These are phyloP conservation scores for Astrothelium subdiscretum DNA, from an alignment of 495 filamentous ascomycete genomes.

Conservation along the genomic window DNA sequence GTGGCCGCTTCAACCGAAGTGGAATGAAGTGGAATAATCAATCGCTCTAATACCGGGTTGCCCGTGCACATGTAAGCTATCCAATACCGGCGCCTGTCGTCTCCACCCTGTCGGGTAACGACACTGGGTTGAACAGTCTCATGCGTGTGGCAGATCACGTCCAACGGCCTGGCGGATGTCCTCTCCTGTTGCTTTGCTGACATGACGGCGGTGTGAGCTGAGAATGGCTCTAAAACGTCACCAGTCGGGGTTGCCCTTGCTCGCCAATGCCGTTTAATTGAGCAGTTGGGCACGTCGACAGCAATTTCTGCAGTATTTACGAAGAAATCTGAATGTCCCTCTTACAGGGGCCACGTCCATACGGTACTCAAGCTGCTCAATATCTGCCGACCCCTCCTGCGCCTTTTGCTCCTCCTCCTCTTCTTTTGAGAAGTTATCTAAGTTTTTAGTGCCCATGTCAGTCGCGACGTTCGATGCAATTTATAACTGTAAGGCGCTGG, in stretches of 20 bases:
- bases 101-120: background rate
- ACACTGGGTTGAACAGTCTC: background rate
- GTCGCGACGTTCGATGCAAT: background rate
- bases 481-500: background rate
- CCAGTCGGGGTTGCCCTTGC: background rate
- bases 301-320: background rate
- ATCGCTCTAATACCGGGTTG: background rate
- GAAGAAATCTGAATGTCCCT: background rate
- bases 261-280: background rate
- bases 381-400: background rate
- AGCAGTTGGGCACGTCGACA: conserved; percentile 1
- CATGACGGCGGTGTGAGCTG: background rate
- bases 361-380: background rate
- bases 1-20: background rate
- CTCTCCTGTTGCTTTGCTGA: background rate
- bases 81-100: background rate
- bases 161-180: background rate
- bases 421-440: background rate
- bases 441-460: background rate
- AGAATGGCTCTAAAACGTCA: background rate
- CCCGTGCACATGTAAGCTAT: background rate
- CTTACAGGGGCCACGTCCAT: background rate
- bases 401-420: background rate
- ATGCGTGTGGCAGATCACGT: background rate
- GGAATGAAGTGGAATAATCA: background rate